These are phyloP conservation scores for Fusarium lyarnte DNA, from an alignment of 2,329 filamentous ascomycete species.

Conservation along the genomic window DNA sequence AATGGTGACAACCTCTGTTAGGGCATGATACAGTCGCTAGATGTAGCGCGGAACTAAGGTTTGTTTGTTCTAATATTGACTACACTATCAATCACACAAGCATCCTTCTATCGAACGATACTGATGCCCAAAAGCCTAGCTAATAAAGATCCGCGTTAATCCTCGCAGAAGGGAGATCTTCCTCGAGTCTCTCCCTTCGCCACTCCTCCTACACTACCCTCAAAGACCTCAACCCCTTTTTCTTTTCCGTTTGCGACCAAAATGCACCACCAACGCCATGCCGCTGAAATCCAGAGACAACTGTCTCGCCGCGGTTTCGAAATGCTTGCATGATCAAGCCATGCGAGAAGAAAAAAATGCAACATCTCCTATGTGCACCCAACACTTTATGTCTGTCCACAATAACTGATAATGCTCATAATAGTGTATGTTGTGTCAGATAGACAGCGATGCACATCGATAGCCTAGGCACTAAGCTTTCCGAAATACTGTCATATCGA, in stretches of 20 bases:
- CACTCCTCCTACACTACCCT: background rate
- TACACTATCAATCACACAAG: conserved; percentile 23
- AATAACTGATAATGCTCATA: background rate
- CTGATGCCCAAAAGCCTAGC: background rate
- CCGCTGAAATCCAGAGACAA: conserved; percentile 40
- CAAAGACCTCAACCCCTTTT: conserved; percentile 5
- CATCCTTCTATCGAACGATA: background rate
- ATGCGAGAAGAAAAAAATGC: conserved; percentile 25
- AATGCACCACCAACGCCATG: conserved; percentile 45
- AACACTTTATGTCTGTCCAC: background rate
- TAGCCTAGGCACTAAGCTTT: background rate
- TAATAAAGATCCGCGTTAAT: background rate
- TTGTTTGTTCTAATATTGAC: conserved; percentile 19
- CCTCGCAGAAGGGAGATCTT: background rate
- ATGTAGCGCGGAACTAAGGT: background rate
- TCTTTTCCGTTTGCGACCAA: conserved; percentile 20
- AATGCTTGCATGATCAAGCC: conserved; percentile 28
- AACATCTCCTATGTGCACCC: background rate
- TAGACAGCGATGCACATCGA: background rate
- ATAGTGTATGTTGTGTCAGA: background rate
- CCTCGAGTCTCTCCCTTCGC: background rate
- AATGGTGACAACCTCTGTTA: too few species aligned
- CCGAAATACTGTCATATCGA: background rate
- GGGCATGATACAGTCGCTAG: background rate
- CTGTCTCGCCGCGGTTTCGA: conserved; percentile 39